Conservation (phyloP, 345 rosid genomes). For the Geranium rotundifolium region DNA sequence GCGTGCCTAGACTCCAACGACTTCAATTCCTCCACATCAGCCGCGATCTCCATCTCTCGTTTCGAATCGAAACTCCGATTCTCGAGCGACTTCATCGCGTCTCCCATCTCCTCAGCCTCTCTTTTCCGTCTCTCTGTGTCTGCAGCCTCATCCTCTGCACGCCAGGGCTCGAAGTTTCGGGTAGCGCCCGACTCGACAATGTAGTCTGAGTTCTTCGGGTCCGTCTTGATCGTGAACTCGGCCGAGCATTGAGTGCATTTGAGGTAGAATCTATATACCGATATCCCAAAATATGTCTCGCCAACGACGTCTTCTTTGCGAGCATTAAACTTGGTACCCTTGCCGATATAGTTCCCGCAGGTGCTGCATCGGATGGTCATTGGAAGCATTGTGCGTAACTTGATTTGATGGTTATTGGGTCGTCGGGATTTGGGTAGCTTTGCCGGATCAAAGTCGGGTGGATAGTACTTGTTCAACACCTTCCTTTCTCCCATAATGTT, state of each 20-base stretch:
- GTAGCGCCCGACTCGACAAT: conserved; percentile 78
- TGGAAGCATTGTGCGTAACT: conserved; percentile 93
- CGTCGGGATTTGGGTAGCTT: conserved; percentile 63
- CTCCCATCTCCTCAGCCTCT: conserved; percentile 86
- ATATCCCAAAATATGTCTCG: conserved; percentile 89
- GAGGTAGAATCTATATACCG: conserved; percentile 78
- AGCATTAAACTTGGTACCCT: conserved; percentile 88
- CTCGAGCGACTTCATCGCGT: conserved; percentile 91
- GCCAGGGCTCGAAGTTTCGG: conserved; percentile 94
- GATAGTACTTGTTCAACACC: conserved; percentile 82
- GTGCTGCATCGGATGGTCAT: conserved; percentile 92
- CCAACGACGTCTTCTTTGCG: conserved; percentile 84
- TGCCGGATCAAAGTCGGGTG: conserved; percentile 90
- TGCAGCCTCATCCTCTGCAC: conserved; percentile 75
- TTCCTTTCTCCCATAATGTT: conserved; percentile 99
- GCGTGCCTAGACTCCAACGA: conserved; percentile 92
- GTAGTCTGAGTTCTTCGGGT: conserved; percentile 95
- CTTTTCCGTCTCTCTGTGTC: conserved; percentile 52
- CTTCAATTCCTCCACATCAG: conserved; percentile 90
- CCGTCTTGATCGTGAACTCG: conserved; percentile 77
- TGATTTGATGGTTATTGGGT: conserved; percentile 82
- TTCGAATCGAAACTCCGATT: conserved; percentile 84
- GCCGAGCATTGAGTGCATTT: conserved; percentile 95
- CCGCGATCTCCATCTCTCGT: conserved; percentile 88
- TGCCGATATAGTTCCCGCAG: conserved; percentile 82